phyloP scores from a whole-genome alignment of 140 eudicot species.

The Ambrosia hybrid region DNA sequence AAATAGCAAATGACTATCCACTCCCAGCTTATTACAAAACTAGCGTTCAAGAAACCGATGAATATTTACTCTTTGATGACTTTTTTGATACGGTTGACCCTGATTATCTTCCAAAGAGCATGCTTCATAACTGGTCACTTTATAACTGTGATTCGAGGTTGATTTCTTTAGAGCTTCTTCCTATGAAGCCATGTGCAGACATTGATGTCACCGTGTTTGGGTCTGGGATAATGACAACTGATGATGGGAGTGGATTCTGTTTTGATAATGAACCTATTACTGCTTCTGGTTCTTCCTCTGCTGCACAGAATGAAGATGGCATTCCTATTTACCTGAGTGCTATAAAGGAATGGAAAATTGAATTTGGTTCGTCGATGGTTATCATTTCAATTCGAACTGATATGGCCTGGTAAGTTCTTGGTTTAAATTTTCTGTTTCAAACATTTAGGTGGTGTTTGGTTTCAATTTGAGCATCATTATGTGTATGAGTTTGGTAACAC shows the following conservation, averaged over 20 bases:
- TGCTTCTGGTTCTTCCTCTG: constrained; percentile 51
- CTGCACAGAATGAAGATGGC: constrained; percentile 57
- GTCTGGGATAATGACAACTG: constrained; percentile 84
- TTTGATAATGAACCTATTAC: constrained; percentile 58
- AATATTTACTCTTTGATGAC: constrained; percentile 77
- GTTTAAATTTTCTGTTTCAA: not conserved
- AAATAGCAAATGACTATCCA: constrained; percentile 95
- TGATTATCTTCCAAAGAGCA: constrained; percentile 78
- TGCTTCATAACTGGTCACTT: constrained; percentile 96
- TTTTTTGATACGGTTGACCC: constrained; percentile 41
- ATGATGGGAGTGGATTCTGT: constrained; percentile 92
- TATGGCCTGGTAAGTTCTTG: constrained; percentile 76
- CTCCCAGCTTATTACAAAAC: constrained; percentile 90
- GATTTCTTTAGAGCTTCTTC: constrained; percentile 91
- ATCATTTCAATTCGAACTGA: constrained; percentile 88
- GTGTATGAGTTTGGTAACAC: too few species aligned
- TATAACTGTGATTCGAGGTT: constrained; percentile 93
- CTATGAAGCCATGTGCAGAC: constrained; percentile 96
- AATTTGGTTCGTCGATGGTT: constrained; percentile 91
- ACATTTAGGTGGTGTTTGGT: not conserved
- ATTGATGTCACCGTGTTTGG: constrained; percentile 94
- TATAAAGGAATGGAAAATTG: constrained; percentile 98
- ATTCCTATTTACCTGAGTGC: constrained; percentile 88
- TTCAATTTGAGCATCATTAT: too few species aligned
- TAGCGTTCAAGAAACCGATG: constrained; percentile 70